Evolutionary conservation across 1,284 basidiomycete genomes (phyloP), one percentile per base, ranked within the genome.

Genomic region (Ceratobasidium sp.): DNA sequence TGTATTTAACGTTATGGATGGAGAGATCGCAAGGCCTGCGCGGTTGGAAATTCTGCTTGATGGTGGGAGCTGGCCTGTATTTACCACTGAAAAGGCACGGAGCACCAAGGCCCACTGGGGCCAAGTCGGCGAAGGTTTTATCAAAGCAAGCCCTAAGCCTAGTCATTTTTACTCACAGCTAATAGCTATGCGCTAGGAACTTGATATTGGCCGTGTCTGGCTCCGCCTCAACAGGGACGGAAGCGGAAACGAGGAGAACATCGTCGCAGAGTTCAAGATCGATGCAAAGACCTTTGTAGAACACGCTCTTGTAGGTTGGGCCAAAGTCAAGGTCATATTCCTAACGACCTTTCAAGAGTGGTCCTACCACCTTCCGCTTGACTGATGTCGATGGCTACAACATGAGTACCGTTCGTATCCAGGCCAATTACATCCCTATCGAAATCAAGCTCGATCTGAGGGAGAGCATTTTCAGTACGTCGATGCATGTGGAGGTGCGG

Each of bases 51-150:
- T 99, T 31, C 84, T 96, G 45, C 82, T 98, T 70, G 96, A 99
- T 77, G 94, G 97, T 72, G 93, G 88, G 0, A 96, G 96, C 79
- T 97, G 94, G 94, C 94, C 95, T 1, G 86, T 86, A 58, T 95
- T 96, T 81, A 88, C 86, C 69, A 98, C 96, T 0, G 80, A 85
- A 52, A 89, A 87, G 71, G 84, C 96, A 4, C 86, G 90, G 71
- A 91, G 92, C 74, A 85, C 82, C 20, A 83, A 89, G 72, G 89
- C 90, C 13, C 84, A 87, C 43, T 99, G 94, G 93, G 91, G 94
- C 76, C 89, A 93, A 78, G 91, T 98, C 42, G 96, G 96, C 45
- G 97, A 99, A 81, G 93, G 91, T 35, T 94, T 98, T 76, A 82
- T 99, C 75, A 94, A 95, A 38, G 58, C 38, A 17, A 8, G 38